Base-by-base conservation (phyloP, 345 rosid species). In the Bruguiera parviflora region DNA sequence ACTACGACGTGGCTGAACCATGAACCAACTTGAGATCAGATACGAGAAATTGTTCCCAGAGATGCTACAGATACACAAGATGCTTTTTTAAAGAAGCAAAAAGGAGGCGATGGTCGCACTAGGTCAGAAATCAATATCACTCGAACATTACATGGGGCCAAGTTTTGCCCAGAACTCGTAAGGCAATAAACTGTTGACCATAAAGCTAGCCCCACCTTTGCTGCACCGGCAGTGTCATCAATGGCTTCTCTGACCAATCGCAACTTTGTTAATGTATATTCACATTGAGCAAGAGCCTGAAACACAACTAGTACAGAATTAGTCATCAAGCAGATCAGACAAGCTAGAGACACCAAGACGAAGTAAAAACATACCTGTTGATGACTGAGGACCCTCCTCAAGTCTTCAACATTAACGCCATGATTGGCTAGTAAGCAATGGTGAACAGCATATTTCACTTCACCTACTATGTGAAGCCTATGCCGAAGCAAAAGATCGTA, bases 201-300 rank as follows among this genome's bases (percentile, higher is more conserved):
- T 37, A n/a, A 10, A 24, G 53, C 53, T 52, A 63, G 69, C 25
- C 63, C 56, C 71, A 92, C 99, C 96, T 90, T 84, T 25, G 99
- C 99, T 63, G 99, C 97, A 78, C 97, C 97, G 59, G 99, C 99
- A 59, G 99, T 95, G 76, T 95, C 99, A 71, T 90, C 96, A 32
- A 86, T 83, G 31, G 97, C 94, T 89, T 90, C 98, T 80, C 94
- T 87, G 57, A 89, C 87, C 81, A 95, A 82, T 32, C 91, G 92
- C 81, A 87, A 73, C 68, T 73, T 87, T 20, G 98, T 95, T 71
- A 95, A 81, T 2, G 98, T 92, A 79, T 86, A 76, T 73, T 95
- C 99, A 65, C 99, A 95, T 71, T 95, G 99, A 49, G 98, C 91
- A 32, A 95, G 99, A 71, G 98, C 98, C 99, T 95, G 85, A 75